Base-by-base conservation (phyloP, 1,284 basidiomycete species). In the Austroboletus novae-zelandiae region DNA sequence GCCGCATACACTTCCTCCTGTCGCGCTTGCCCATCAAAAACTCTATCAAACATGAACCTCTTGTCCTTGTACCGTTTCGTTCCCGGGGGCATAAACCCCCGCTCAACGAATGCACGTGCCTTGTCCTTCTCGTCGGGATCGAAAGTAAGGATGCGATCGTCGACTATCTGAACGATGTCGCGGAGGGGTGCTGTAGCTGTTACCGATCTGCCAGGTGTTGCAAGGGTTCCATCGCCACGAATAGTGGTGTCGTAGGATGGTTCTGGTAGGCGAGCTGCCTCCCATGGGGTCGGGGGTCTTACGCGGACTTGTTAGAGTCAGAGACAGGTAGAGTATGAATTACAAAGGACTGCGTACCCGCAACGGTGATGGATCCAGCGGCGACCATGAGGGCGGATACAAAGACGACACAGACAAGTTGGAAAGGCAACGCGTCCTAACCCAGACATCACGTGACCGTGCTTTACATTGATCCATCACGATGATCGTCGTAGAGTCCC, bases 41-140 rank as follows among this genome's bases (percentile, higher is more conserved):
- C 93, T 47, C 79, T 81, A 70, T 98, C 95, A 67, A 98, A 98
- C 76, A 95, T 93, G 71, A 96, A 98, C 50, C 94, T 83, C 64
- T 87, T 85, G 71, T 96, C 91, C 69, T 94, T 95, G 76, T 95
- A 94, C 54, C 91, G 79, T 65, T 89, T 91, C 37, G 89, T 89
- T 39, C 91, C 91, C 0, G 88, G 89, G 39, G 89, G 86, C 59
- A 88, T 60, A 60, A 91, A 91, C 7, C 90, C 91, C 23, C 88
- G 77, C 66, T 88, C 84, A 45, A 89, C 79, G 64, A 92, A 91
- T 0, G 89, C 81, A 46, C 76, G 76, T 23, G 84, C 80, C 54
- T 74, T 80, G 69, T 93, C 89, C 64, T 84, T 86, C 68, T 96
- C 93, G 48, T 92, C 88, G 37, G 93, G 93, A 70, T 98, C 94